phyloP scores from a whole-genome alignment of 768 basidiomycete genomes.

The Hypholoma fasciculare region DNA sequence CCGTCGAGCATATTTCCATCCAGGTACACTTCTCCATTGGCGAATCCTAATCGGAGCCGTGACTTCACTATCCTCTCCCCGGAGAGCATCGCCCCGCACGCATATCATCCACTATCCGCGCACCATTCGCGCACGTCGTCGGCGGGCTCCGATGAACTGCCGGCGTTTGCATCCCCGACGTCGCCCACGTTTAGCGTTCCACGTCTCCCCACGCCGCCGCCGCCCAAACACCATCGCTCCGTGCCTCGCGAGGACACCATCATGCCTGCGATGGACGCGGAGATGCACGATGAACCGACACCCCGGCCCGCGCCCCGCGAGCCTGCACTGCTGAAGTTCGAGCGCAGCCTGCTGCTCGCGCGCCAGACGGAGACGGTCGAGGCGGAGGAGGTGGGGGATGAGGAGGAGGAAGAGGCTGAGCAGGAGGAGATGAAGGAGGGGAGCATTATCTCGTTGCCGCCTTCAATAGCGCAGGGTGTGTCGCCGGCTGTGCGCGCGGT shows the following conservation, averaged over 20 bases:
- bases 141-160: slow-evolving; percentile 15
- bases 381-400: neutral
- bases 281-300: slow-evolving; percentile 21
- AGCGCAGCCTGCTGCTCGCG: slow-evolving; percentile 16
- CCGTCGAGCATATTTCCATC: slow-evolving; percentile 41
- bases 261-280: slow-evolving; percentile 8
- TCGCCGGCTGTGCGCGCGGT: slow-evolving; percentile 1
- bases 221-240: slow-evolving; percentile 8
- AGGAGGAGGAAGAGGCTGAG: slow-evolving; percentile 11
- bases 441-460: slow-evolving; percentile 21
- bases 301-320: slow-evolving; percentile 28
- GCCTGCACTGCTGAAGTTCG: slow-evolving; percentile 19
- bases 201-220: slow-evolving; percentile 26
- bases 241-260: slow-evolving; percentile 19
- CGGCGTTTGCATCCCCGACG: slow-evolving; percentile 14
- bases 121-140: slow-evolving; percentile 17
- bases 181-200: slow-evolving; percentile 18
- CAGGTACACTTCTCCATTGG: slow-evolving; percentile 28
- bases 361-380: slow-evolving; percentile 9
- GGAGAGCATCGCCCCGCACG: slow-evolving; percentile 6
- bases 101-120: slow-evolving; percentile 6
- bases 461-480: slow-evolving; percentile 2
- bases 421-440: slow-evolving; percentile 25
- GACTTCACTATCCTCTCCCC: slow-evolving; percentile 19
- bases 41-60: slow-evolving; percentile 14